Evolutionary conservation across 371 early-diverging fungal genomes (phyloP).

Genomic region (Choanephora cucurbitarum): DNA sequence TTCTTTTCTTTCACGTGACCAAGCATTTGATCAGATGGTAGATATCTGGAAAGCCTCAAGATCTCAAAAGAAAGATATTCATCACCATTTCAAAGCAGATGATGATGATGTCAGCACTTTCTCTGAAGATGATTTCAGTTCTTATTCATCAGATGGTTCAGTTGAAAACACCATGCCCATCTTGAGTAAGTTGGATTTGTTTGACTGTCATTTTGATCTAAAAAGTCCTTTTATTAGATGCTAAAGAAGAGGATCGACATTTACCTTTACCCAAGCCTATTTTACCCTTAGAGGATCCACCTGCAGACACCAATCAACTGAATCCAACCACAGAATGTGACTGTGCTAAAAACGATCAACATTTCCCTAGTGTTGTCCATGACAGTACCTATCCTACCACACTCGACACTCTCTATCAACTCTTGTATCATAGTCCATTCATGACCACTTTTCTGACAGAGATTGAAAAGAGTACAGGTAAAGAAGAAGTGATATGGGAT

Average conservation of each 20-base stretch:
- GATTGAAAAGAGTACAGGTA: slow-evolving; percentile 46
- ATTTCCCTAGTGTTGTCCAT: slow-evolving; percentile 50
- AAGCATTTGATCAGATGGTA: slow-evolving; percentile 68
- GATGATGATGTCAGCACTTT: slow-evolving; percentile 12
- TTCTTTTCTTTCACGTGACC: slow-evolving; percentile 82
- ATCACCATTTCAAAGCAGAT: not conserved
- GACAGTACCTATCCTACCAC: slow-evolving; percentile 47
- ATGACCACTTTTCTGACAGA: slow-evolving; percentile 37
- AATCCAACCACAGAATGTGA: slow-evolving; percentile 35
- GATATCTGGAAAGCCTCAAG: slow-evolving; percentile 57
- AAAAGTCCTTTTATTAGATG: no score
- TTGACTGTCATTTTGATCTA: no score
- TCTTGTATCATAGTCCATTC: slow-evolving; percentile 45
- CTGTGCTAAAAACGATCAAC: slow-evolving; percentile 49
- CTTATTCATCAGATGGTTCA: not conserved
- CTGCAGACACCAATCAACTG: slow-evolving; percentile 20
- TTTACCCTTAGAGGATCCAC: slow-evolving; percentile 4
- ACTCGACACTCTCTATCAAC: slow-evolving; percentile 47
- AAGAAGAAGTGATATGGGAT: no score
- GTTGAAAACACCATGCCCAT: no score
- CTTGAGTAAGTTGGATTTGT: no score
- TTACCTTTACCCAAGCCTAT: slow-evolving; percentile 3
- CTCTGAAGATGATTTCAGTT: slow-evolving; percentile 1
- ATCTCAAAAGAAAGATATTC: not conserved
- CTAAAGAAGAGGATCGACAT: slow-evolving; percentile 1